Evolutionary conservation across 768 basidiomycete species (phyloP), one percentile per base, ranked within the genome.

Genomic region (Amanita pallidorosea): DNA sequence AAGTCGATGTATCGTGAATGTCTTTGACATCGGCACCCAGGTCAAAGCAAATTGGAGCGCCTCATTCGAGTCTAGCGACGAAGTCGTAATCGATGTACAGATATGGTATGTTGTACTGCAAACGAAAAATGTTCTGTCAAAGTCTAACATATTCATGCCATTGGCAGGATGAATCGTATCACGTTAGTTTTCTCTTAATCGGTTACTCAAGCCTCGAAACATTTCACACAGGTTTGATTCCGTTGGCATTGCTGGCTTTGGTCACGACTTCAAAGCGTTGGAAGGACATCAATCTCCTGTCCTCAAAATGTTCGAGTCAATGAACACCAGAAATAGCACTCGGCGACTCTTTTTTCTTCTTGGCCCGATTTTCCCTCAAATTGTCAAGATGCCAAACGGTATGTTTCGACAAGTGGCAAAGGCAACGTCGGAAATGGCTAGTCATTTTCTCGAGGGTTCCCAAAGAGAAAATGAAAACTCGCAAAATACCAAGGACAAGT

Each of bases 161-260:
- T 23, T 15, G 25, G 2, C 23, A 68, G 68, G 69, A 76, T 75
- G 75, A 75, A 71, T 55, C 63, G 59, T 49, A 63, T 74, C 20
- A 67, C 74, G 73, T 70, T 57, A 43, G 66, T 57, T 13, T 11
- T 5, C 8, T 13, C 33, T 2, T 5, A 13, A 13, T 33, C 13
- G 3, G 13, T 33, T 33, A 33, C 33, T 33, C 13, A 33, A 33
- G 7, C 13, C 13, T 46, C 18, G 6, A 4, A 27, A 46, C 2
- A 2, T 11, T 11, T 2, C 37, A n/a, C 13, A 20, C 40, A 80
- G 78, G 9, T 63, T 82, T 4, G 81, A 83, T 56, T 72, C 67
- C 1, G 67, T 82, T 46, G 78, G 80, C 11, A 74, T 81, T 33
- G 77, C 76, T 5, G 77, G 79, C 0, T 82, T 81, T 51, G 73